These are phyloP conservation scores for Boletales sp. DNA, from an alignment of 768 basidiomycete species.

Conservation along the genomic window DNA sequence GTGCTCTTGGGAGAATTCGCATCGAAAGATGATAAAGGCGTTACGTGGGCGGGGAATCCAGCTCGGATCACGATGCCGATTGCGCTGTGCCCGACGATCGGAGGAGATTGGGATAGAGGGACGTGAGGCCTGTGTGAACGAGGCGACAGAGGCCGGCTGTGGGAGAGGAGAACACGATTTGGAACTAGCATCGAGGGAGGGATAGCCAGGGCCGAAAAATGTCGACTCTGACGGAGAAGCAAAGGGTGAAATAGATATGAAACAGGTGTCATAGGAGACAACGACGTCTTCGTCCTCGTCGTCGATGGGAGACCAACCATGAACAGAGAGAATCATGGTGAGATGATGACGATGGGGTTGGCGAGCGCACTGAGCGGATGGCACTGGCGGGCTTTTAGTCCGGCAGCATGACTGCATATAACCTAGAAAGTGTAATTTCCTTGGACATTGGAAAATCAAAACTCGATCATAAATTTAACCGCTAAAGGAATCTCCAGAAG, in stretches of 20 bases:
- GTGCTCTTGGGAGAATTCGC: constrained; percentile 54
- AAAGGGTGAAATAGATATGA: constrained; percentile 5
- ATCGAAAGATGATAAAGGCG: constrained; percentile 71
- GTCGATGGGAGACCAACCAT: constrained; percentile 27
- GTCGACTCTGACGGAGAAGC: neutral
- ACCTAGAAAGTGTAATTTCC: constrained; percentile 3
- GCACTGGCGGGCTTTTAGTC: constrained; percentile 5
- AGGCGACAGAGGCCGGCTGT: neutral
- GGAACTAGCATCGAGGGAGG: constrained; percentile 10
- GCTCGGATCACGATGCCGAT: constrained; percentile 46
- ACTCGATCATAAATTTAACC: too few relatives aligned
- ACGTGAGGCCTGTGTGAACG: neutral
- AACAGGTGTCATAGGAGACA: constrained; percentile 14
- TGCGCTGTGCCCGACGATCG: constrained; percentile 36
- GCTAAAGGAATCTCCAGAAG: too few relatives aligned
- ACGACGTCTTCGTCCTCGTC: constrained; percentile 28
- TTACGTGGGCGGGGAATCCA: constrained; percentile 69
- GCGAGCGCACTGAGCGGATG: neutral
- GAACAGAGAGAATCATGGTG: constrained; percentile 12
- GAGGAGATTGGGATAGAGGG: constrained; percentile 33
- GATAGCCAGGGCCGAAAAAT: constrained; percentile 10
- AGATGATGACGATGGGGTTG: neutral
- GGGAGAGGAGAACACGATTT: neutral
- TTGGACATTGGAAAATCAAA: too few relatives aligned
- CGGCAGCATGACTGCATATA: neutral